Evolutionary conservation across 2,329 filamentous ascomycete species (phyloP), one percentile per base, ranked within the genome.

Genomic region (Ceratocystis papillata): DNA sequence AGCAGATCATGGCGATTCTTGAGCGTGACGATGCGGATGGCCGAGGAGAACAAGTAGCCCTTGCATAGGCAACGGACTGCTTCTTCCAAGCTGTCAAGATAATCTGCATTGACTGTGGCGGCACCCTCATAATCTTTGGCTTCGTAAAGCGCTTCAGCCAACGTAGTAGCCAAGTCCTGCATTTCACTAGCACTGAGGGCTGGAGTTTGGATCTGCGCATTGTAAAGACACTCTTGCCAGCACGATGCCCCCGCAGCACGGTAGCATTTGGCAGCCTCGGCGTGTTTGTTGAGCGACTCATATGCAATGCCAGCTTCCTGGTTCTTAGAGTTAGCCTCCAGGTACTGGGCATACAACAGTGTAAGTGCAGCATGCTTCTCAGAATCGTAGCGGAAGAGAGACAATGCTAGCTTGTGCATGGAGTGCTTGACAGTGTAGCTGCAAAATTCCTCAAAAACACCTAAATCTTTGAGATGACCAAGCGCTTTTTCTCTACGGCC

Each of bases 191-290:
- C 71, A 0, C 85, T 79, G 3, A 91, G 75, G 0, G 86, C 81
- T 0, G 87, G 82, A 1, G 74, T 72, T 69, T 85, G 84, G 66
- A 89, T 83, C 65, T 85, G 83, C 4, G 92, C 92, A 60, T 85
- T 85, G 71, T 88, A 90, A 62, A 99, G 84, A 28, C 90, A 90
- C 75, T 99, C 93, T 64, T 89, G 90, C 94, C 94, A 99, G 76
- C 89, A 84, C 3, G 79, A 75, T 1, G 81, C 82, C 48, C 90
- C 89, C 0, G 90, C 90, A 0, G 88, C 84, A 68, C 89, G 86
- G 76, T 96, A 99, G 73, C 89, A 89, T 71, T 86, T 83, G 68
- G 88, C 91, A 8, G 94, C 93, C 48, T 87, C 82, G 22, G 78
- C 73, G 72, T 89, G 90, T 73, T 92, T 84, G 12, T 79, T 77